phyloP scores from a whole-genome alignment of 805 yeast species.

The Pichia eremophila region DNA sequence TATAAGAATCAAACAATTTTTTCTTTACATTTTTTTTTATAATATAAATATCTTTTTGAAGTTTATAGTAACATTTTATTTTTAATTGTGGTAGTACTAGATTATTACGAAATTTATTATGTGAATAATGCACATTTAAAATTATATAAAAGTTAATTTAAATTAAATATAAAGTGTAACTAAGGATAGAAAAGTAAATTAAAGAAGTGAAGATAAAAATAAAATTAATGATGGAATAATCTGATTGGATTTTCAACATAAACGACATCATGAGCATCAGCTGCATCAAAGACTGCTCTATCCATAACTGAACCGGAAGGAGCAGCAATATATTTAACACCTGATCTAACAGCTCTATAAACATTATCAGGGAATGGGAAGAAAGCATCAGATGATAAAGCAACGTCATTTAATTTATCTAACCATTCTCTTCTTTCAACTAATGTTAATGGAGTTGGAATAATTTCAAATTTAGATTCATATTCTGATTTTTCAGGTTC shows the following conservation, averaged over 20 bases:
- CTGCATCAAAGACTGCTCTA: conserved; percentile 90
- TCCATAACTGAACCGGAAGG: conserved; percentile 98
- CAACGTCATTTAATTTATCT: conserved; percentile 69
- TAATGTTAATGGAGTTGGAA: conserved; percentile 76
- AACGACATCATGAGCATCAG: conserved; percentile 81
- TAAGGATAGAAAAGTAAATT: not conserved
- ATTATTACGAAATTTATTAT: too few species aligned
- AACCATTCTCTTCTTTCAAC: conserved; percentile 88
- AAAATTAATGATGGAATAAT: conserved; percentile 81
- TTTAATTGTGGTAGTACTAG: too few species aligned
- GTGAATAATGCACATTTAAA: too few species aligned
- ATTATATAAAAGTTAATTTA: too few species aligned
- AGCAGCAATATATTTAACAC: conserved; percentile 93
- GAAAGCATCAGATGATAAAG: conserved; percentile 95
- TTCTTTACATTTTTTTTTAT: too few species aligned
- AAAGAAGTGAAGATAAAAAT: not conserved
- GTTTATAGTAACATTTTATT: too few species aligned
- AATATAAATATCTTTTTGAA: too few species aligned
- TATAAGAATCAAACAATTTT: too few species aligned
- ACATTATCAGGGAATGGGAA: conserved; percentile 99
- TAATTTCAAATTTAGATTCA: conserved; percentile 73
- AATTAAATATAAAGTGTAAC: too few species aligned
- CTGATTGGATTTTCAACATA: conserved; percentile 97
- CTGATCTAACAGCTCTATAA: conserved; percentile 93
- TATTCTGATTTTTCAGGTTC: conserved; percentile 93